phyloP scores from a whole-genome alignment of 805 yeast species.

The Myxozyma neglecta region DNA sequence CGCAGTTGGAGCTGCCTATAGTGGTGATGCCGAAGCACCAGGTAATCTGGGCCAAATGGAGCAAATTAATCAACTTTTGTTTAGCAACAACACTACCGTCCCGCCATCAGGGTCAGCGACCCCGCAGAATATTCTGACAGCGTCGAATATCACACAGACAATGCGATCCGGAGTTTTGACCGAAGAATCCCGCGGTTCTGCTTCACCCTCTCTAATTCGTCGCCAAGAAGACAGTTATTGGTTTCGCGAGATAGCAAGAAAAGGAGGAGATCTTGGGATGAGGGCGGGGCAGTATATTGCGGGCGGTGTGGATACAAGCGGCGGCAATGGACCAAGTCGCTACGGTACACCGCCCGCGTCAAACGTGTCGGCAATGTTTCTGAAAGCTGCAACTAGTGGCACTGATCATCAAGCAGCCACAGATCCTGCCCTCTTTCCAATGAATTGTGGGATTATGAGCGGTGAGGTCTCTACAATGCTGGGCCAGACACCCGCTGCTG shows the following conservation, averaged over 20 bases:
- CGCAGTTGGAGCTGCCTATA: constrained; percentile 18
- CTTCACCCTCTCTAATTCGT: neutral
- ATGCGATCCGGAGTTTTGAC: neutral
- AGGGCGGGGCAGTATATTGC: neutral
- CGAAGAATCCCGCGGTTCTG: neutral
- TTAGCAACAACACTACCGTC: neutral
- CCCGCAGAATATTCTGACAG: neutral
- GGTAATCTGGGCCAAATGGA: constrained; percentile 1
- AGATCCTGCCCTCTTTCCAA: neutral
- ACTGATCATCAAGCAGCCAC: constrained; percentile 14
- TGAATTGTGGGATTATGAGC: neutral
- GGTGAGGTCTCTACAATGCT: neutral
- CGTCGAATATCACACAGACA: neutral
- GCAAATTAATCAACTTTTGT: constrained; percentile 20
- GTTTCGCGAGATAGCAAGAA: constrained; percentile 1
- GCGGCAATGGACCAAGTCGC: neutral
- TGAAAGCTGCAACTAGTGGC: constrained; percentile 25
- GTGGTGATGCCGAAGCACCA: neutral
- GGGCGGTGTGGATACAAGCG: neutral
- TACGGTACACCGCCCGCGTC: neutral
- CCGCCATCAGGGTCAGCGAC: neutral
- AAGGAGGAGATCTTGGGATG: constrained; percentile 1
- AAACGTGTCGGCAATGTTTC: constrained; percentile 27
- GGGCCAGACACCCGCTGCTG: neutral
- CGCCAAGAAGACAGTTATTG: constrained; percentile 6